Evolutionary conservation across 805 yeast genomes (phyloP).

Genomic region (Candida chauliodis): DNA sequence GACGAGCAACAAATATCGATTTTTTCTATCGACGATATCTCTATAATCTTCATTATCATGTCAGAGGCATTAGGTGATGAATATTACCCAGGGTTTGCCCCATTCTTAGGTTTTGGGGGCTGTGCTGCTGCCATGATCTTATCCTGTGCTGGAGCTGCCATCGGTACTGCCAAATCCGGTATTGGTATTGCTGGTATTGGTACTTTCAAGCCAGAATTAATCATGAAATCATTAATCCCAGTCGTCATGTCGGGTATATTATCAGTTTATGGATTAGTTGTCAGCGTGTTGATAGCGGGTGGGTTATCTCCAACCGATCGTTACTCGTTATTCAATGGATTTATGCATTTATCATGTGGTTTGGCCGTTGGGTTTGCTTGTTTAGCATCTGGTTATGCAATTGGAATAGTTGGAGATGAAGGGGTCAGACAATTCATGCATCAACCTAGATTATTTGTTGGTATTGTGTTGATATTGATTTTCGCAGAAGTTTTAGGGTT

Average conservation of each 20-base stretch:
- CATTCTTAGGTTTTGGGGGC: slow-evolving; percentile 97
- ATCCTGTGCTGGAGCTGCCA: slow-evolving; percentile 96
- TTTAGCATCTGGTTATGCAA: slow-evolving; percentile 93
- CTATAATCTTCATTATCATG: slow-evolving; percentile 9
- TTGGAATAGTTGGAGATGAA: slow-evolving; percentile 91
- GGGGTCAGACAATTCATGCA: slow-evolving; percentile 88
- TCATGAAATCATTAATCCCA: slow-evolving; percentile 93
- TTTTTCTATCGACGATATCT: background rate
- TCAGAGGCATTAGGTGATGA: slow-evolving; percentile 42
- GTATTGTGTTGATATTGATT: slow-evolving; percentile 83
- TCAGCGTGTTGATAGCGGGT: slow-evolving; percentile 92
- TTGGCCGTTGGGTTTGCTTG: slow-evolving; percentile 95
- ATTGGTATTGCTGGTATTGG: slow-evolving; percentile 98
- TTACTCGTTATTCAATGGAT: slow-evolving; percentile 91
- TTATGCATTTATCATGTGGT: slow-evolving; percentile 97
- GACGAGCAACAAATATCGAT: background rate
- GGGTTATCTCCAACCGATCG: slow-evolving; percentile 73
- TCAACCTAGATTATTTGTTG: slow-evolving; percentile 85
- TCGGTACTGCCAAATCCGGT: slow-evolving; percentile 98
- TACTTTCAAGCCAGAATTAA: slow-evolving; percentile 93
- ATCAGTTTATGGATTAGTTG: slow-evolving; percentile 95
- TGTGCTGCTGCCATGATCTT: slow-evolving; percentile 90
- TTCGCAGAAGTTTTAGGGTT: slow-evolving; percentile 88
- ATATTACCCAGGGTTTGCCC: slow-evolving; percentile 88
- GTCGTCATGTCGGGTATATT: slow-evolving; percentile 98